These are phyloP conservation scores for Isabelozyma gotoi DNA, from an alignment of 805 yeast species.

Conservation along the genomic window DNA sequence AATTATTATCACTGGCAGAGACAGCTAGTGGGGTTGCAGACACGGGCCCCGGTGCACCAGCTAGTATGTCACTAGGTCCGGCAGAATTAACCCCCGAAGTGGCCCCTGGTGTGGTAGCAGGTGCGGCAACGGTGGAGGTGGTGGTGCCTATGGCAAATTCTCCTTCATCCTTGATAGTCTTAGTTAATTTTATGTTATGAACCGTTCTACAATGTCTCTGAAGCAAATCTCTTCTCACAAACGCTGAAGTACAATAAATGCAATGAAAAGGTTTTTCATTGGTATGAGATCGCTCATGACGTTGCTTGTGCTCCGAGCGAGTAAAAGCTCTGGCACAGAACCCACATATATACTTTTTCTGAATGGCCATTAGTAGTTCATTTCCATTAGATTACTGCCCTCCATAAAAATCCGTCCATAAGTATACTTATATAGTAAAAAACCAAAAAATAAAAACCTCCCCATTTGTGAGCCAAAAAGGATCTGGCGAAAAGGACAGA, in stretches of 20 bases:
- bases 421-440: conserved; percentile 1
- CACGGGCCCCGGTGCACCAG: too few relatives aligned
- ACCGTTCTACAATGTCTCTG: conserved; percentile 81
- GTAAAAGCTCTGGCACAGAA: conserved; percentile 79
- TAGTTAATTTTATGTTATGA: conserved; percentile 41
- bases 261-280: conserved; percentile 81
- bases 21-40: too few relatives aligned
- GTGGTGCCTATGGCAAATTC: neutral
- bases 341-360: conserved; percentile 71
- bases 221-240: conserved; percentile 74
- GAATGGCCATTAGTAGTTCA: conserved; percentile 37
- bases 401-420: neutral
- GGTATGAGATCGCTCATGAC: conserved; percentile 80
- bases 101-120: neutral
- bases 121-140: neutral
- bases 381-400: too few relatives aligned
- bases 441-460: conserved; percentile 3
- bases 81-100: neutral
- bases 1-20: neutral
- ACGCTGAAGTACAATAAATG: conserved; percentile 63
- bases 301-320: conserved; percentile 73
- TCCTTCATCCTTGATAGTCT: conserved; percentile 7
- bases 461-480: neutral
- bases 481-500: too few relatives aligned
- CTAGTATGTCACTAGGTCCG: neutral